Conservation (phyloP, 1,139 yeast species). For the Scheffersomyces illinoinensis region DNA sequence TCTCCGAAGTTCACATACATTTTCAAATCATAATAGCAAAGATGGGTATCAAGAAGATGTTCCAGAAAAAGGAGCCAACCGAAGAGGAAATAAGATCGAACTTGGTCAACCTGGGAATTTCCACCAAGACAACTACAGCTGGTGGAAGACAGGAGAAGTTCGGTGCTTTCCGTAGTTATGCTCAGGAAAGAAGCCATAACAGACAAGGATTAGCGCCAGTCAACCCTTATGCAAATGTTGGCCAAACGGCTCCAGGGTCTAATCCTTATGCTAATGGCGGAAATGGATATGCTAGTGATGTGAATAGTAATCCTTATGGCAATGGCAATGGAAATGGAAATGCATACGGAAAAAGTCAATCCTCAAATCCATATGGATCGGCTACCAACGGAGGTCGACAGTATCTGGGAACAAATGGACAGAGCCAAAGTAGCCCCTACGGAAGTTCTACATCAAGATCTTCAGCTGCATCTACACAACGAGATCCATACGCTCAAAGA, state of each 20-base stretch:
- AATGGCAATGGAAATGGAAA: neutral
- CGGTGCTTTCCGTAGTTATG: slow-evolving; percentile 65
- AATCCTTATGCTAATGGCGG: slow-evolving; percentile 29
- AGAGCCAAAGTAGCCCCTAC: neutral
- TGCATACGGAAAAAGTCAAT: neutral
- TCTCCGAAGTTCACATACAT: neutral
- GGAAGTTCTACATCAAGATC: slow-evolving; percentile 1
- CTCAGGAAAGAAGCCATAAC: slow-evolving; percentile 46
- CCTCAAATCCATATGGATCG: neutral
- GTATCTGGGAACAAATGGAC: neutral
- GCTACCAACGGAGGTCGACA: neutral
- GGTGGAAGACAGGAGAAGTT: slow-evolving; percentile 52
- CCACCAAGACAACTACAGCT: slow-evolving; percentile 38
- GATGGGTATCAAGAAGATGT: slow-evolving; percentile 54
- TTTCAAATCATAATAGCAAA: neutral
- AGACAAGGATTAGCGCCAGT: slow-evolving; percentile 50
- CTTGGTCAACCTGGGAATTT: slow-evolving; percentile 53
- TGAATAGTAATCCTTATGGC: slow-evolving; percentile 3
- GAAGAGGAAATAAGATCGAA: slow-evolving; percentile 54
- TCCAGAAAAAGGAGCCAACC: slow-evolving; percentile 63
- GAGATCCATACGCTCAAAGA: slow-evolving; percentile 6
- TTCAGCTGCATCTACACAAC: neutral
- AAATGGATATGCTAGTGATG: neutral
- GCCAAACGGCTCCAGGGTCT: slow-evolving; percentile 4
- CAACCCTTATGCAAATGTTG: slow-evolving; percentile 42